A percentile compares a stretch with the other conserved stretches of the same genome.
Conservation (phyloP, 768 basidiomycete species). For the Tylopilus subfusipes region DNA sequence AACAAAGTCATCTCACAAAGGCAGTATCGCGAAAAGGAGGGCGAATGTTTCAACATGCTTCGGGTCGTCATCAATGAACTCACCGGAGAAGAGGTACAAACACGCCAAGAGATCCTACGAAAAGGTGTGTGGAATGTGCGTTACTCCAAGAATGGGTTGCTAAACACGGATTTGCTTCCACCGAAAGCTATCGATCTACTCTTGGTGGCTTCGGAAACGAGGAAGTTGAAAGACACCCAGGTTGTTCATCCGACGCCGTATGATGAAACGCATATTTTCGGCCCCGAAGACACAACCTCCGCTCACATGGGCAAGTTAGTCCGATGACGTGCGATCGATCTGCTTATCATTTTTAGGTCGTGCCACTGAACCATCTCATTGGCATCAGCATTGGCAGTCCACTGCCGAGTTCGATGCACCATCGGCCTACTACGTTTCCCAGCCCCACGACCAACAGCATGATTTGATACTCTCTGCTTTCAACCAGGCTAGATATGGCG, state of each 20-base stretch:
- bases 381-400: neutral
- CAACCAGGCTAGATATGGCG: neutral
- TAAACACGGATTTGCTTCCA: neutral
- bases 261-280: neutral
- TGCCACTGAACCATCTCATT: neutral
- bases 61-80: conserved; percentile 17
- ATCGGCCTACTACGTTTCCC: neutral
- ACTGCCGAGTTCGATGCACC: neutral
- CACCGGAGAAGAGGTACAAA: conserved; percentile 12
- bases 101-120: conserved; percentile 21
- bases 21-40: conserved; percentile 22
- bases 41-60: conserved; percentile 21
- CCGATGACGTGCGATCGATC: neutral
- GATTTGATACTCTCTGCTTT: neutral
- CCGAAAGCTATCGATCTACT: conserved; percentile 12
- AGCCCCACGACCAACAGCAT: conserved; percentile 1
- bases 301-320: conserved; percentile 7
- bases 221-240: neutral
- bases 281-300: neutral
- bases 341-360: conserved; percentile 9
- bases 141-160: neutral
- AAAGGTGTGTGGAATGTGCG: conserved; percentile 10
- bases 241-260: neutral
- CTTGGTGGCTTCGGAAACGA: neutral
- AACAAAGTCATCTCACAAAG: conserved; percentile 15